A percentile compares a stretch with the other conserved stretches of the same genome.
These are phyloP conservation scores for Phytophthora ohioensis DNA, from an alignment of 352 stramenopile species.

Conservation along the genomic window DNA sequence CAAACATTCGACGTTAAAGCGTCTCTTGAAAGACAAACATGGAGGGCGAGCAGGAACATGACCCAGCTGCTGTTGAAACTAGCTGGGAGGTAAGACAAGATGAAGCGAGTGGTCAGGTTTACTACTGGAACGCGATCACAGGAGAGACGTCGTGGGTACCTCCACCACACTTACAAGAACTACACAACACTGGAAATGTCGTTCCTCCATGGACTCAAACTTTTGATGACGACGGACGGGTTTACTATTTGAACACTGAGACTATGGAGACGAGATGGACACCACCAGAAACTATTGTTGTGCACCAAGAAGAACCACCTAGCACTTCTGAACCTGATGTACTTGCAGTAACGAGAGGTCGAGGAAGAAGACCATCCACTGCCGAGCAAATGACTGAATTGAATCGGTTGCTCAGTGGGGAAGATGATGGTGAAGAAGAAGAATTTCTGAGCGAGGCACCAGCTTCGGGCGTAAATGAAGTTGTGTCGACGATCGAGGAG, in stretches of 20 bases:
- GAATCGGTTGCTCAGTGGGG: conserved; percentile 62
- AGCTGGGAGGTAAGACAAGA: conserved; percentile 63
- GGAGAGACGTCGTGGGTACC: conserved; percentile 66
- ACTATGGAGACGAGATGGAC: conserved; percentile 69
- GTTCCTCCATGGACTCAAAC: conserved; percentile 49
- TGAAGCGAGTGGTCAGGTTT: conserved; percentile 48
- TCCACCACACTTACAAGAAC: conserved; percentile 18
- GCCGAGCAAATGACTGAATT: conserved; percentile 72
- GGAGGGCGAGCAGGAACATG: conserved; percentile 21
- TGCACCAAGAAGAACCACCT: background rate
- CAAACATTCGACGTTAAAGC: background rate
- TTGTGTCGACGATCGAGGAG: background rate
- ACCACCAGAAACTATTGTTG: conserved; percentile 23
- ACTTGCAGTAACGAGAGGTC: conserved; percentile 20
- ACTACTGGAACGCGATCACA: conserved; percentile 63
- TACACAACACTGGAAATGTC: background rate
- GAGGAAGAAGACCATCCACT: conserved; percentile 50
- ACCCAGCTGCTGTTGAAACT: background rate
- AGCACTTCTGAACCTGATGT: background rate
- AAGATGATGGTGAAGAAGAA: conserved; percentile 41
- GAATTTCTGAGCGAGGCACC: conserved; percentile 12
- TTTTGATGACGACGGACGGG: conserved; percentile 47
- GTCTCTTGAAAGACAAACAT: conserved; percentile 28
- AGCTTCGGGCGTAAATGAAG: background rate
- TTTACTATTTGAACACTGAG: conserved; percentile 65